phyloP scores from a whole-genome alignment of 2,329 filamentous ascomycete species.

The Penicillium sp. region DNA sequence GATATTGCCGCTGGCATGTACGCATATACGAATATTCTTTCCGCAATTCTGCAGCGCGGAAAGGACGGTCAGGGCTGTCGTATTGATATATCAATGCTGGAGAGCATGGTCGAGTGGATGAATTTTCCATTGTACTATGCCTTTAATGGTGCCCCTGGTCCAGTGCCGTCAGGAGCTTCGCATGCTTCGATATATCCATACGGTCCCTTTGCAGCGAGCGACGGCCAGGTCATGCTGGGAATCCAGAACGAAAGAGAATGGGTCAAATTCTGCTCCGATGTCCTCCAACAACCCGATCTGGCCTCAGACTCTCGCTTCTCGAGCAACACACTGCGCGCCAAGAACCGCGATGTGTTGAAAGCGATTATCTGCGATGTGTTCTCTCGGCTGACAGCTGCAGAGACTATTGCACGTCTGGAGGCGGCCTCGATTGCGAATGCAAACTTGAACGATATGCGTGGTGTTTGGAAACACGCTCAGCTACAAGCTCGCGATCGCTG shows the following conservation, averaged over 20 bases:
- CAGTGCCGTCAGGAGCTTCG: constrained; percentile 52
- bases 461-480: constrained; percentile 58
- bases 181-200: constrained; percentile 61
- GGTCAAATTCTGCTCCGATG: constrained; percentile 51
- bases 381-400: constrained; percentile 38
- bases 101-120: constrained; percentile 64
- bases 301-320: constrained; percentile 51
- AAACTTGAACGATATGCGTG: constrained; percentile 58
- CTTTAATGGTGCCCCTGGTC: constrained; percentile 48
- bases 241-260: constrained; percentile 62
- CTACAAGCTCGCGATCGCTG: constrained; percentile 54
- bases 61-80: constrained; percentile 53
- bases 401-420: constrained; percentile 50
- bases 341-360: constrained; percentile 52
- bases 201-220: constrained; percentile 55
- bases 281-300: constrained; percentile 48
- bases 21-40: constrained; percentile 55
- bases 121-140: constrained; percentile 59
- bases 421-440: constrained; percentile 57
- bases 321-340: constrained; percentile 49
- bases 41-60: constrained; percentile 52
- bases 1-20: constrained; percentile 58
- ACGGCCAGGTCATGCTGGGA: constrained; percentile 57
- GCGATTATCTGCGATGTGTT: constrained; percentile 51
- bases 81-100: constrained; percentile 61